Evolutionary conservation across 306 rosid species (phyloP).

Genomic region (Vigna nakashimae): DNA sequence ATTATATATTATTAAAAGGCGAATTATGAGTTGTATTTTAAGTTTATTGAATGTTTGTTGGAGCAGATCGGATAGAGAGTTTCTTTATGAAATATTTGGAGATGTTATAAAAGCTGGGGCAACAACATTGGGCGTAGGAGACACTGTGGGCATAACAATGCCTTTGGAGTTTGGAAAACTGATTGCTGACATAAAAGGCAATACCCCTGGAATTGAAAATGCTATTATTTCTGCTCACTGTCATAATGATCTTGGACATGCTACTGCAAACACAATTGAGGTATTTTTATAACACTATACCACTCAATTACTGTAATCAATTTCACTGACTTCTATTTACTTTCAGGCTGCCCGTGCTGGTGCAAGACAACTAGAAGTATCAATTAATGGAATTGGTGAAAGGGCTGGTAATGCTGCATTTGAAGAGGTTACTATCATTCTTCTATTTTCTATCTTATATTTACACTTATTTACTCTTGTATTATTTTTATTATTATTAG

Average conservation of each 20-base stretch:
- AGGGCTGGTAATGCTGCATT: slow-evolving; percentile 97
- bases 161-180: slow-evolving; percentile 74
- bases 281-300: slow-evolving; percentile 38
- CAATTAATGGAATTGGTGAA: slow-evolving; percentile 97
- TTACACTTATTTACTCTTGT: no score
- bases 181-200: slow-evolving; percentile 76
- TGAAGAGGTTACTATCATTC: slow-evolving; percentile 69
- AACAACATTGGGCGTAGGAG: slow-evolving; percentile 81
- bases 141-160: slow-evolving; percentile 82
- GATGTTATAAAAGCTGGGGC: slow-evolving; percentile 95
- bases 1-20: no score
- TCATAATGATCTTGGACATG: slow-evolving; percentile 93
- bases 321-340: slow-evolving; percentile 2
- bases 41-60: neutral
- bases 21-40: no score
- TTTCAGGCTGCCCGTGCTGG: slow-evolving; percentile 91
- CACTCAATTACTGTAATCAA: neutral
- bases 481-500: no score
- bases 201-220: slow-evolving; percentile 82
- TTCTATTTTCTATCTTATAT: neutral
- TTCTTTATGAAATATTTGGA: slow-evolving; percentile 74
- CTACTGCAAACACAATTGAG: slow-evolving; percentile 86
- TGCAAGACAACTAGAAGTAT: slow-evolving; percentile 92
- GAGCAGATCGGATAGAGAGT: slow-evolving; percentile 82
- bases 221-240: slow-evolving; percentile 83